These are phyloP conservation scores for Aaosphaeria pasadenensis DNA, from an alignment of 2,329 filamentous ascomycete genomes.

Conservation along the genomic window DNA sequence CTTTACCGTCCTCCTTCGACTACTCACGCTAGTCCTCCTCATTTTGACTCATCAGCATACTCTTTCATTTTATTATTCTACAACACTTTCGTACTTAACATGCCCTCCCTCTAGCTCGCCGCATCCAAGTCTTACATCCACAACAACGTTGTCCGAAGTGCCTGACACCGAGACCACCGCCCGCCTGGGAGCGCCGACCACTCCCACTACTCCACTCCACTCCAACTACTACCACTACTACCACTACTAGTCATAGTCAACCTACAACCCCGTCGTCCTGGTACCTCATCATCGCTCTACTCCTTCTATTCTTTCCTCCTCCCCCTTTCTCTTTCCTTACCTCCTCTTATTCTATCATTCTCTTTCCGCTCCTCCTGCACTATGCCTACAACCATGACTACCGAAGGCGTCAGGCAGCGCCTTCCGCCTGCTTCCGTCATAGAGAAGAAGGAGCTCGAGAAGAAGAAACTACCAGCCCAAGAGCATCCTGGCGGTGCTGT, in stretches of 20 bases:
- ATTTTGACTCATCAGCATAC: too few relatives aligned
- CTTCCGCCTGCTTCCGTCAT: constrained; percentile 24
- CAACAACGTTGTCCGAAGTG: too few relatives aligned
- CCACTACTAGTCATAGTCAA: neutral
- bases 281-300: neutral
- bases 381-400: constrained; percentile 20
- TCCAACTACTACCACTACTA: too few relatives aligned
- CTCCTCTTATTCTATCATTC: constrained; percentile 2
- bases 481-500: constrained; percentile 36
- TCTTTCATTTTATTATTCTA: too few relatives aligned
- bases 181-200: too few relatives aligned
- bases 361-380: constrained; percentile 1
- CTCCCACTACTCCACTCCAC: too few relatives aligned
- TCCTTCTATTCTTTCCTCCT: neutral
- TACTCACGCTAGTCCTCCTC: too few relatives aligned
- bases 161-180: too few relatives aligned
- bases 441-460: constrained; percentile 7
- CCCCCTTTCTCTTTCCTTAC: neutral
- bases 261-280: neutral
- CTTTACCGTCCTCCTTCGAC: too few relatives aligned
- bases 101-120: too few relatives aligned
- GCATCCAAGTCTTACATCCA: too few relatives aligned
- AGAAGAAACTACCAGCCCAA: constrained; percentile 7
- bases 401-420: constrained; percentile 29
- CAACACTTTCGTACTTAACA: too few relatives aligned